Evolutionary conservation across 345 rosid genomes (phyloP), one percentile per base, ranked within the genome.

Genomic region (Citrus unshiu): DNA sequence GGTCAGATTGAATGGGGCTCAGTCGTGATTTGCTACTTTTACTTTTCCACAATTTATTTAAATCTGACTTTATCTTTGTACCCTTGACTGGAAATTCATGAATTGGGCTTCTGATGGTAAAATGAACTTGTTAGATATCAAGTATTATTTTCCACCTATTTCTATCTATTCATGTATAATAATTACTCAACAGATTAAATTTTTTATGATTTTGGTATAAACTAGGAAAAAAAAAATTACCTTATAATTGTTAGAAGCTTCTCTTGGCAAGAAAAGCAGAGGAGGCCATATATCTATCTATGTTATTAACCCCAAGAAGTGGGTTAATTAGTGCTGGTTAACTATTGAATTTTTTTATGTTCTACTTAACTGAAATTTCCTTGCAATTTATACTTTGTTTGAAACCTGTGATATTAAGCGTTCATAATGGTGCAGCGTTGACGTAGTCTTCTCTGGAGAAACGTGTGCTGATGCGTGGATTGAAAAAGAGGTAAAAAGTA

Each of bases 381-480:
- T 69, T 61, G 22, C 39, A 24, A 24, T 56, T 46, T 56, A 29
- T n/a, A 21, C 6, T 32, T 68, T 18, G 37, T 16, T 66, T 29
- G 2, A 2, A 68, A 39, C 27, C 78, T 60, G 7, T 83, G 30
- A 83, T 67, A 24, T 32, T 71, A 79, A 68, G 27, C 58, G 19
- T 78, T 79, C 39, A 64, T 73, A 79, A 75, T 75, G 29, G 68
- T 83, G 91, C 93, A 95, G 99, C 19, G 85, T 95, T 61, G 99
- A 93, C 78, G 68, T 95, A 59, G 81, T 95, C 68, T 95, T 68
- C 89, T 86, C 98, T 1, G 95, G 91, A 67, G 97, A 95, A 82
- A 80, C 96, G 32, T 88, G 93, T 75, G 99, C 99, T 64, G 99
- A 95, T 78, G 80, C 96, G 62, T 95, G 98, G 99, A 95, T 93